A percentile compares a stretch with the other conserved stretches of the same genome.
These are phyloP conservation scores for Stagonosporopsis tanaceti DNA, from an alignment of 2,329 filamentous ascomycete genomes.

Conservation along the genomic window DNA sequence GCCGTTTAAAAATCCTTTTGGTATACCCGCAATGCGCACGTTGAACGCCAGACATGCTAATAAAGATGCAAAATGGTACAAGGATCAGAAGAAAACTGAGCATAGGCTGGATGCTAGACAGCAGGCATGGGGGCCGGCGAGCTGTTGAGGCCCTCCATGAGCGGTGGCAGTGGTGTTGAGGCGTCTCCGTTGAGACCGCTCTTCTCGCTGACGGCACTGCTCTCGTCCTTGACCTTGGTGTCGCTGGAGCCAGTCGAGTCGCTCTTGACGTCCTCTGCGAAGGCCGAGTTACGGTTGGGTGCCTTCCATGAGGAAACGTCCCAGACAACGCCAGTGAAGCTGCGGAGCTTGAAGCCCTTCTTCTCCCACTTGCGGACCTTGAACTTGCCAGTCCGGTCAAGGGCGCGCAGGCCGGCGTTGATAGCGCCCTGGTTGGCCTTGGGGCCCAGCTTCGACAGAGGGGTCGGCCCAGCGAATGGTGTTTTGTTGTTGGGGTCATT, in stretches of 20 bases:
- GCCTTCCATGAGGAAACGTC: conserved; percentile 83
- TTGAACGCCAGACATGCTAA: conserved; percentile 38
- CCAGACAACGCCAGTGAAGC: conserved; percentile 89
- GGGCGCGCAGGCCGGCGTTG: conserved; percentile 91
- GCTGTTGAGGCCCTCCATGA: conserved; percentile 55
- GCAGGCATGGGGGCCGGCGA: conserved; percentile 58
- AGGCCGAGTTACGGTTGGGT: conserved; percentile 64
- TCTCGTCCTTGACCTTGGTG: conserved; percentile 64
- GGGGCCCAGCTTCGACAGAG: conserved; percentile 84
- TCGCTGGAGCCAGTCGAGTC: conserved; percentile 65
- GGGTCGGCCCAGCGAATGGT: conserved; percentile 52
- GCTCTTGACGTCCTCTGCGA: conserved; percentile 68
- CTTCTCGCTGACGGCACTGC: conserved; percentile 68
- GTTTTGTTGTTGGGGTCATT: conserved; percentile 51
- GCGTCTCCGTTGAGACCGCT: conserved; percentile 61
- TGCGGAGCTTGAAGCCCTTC: conserved; percentile 84
- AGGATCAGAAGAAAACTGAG: conserved; percentile 13
- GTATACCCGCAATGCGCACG: conserved; percentile 28
- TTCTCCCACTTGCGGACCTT: conserved; percentile 92
- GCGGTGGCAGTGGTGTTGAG: conserved; percentile 55
- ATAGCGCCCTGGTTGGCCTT: conserved; percentile 98
- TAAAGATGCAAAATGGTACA: conserved; percentile 22
- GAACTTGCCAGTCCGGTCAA: conserved; percentile 84
- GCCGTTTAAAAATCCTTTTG: conserved; percentile 28
- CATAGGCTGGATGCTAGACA: conserved; percentile 21